Percentiles rank a stretch among this genome's conserved stretches.
Evolutionary conservation across 176 grass and related monocot species (phyloP).

Genomic region (Microstegium vimineum): DNA sequence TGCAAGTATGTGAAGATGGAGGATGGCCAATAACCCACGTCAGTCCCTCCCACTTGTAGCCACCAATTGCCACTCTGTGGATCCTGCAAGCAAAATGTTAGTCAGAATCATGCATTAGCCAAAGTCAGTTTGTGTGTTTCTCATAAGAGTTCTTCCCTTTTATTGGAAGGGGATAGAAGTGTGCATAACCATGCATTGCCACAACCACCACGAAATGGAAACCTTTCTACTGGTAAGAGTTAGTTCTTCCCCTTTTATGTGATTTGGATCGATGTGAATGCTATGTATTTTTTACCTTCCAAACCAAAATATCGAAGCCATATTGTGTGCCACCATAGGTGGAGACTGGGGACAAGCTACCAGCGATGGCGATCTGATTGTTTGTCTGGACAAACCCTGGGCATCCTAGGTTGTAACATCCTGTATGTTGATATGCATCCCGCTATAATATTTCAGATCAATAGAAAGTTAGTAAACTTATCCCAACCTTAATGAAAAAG

Average conservation of each 20-base stretch:
- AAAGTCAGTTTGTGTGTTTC: neutral
- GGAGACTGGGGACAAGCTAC: constrained; percentile 65
- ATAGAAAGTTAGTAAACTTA: constrained; percentile 14
- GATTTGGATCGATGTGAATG: constrained; percentile 9
- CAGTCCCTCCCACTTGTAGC: constrained; percentile 52
- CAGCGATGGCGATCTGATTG: constrained; percentile 66
- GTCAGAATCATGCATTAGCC: too few relatives aligned
- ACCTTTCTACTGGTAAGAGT: too few relatives aligned
- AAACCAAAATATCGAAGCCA: constrained; percentile 63
- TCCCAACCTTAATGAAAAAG: neutral
- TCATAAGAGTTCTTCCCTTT: too few relatives aligned
- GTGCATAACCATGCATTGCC: too few relatives aligned
- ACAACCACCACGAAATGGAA: too few relatives aligned
- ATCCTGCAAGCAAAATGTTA: constrained; percentile 45
- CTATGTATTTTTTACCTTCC: constrained; percentile 67
- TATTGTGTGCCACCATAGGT: constrained; percentile 61
- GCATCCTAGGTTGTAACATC: constrained; percentile 77
- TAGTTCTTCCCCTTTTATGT: too few relatives aligned
- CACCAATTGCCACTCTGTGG: constrained; percentile 66
- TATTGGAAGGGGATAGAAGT: too few relatives aligned
- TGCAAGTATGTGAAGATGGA: constrained; percentile 62
- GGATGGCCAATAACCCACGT: constrained; percentile 73
- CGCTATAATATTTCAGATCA: constrained; percentile 39
- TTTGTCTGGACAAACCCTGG: constrained; percentile 82
- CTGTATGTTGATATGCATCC: constrained; percentile 66